Conservation (phyloP, 2,329 filamentous ascomycete species). For the Colletotrichum gloeosporioides region DNA sequence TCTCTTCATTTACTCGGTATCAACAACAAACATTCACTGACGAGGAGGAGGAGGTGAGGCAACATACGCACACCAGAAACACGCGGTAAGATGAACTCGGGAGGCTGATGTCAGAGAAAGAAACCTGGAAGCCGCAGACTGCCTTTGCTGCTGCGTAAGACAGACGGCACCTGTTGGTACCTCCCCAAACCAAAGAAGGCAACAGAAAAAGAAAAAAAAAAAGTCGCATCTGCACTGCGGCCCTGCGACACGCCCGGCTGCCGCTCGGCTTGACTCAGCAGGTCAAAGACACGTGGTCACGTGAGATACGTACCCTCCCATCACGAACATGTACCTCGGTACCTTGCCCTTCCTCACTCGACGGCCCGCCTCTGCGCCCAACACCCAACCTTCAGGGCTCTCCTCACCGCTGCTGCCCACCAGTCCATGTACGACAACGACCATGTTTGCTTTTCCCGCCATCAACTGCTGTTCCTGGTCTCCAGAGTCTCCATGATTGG, state of each 20-base stretch:
- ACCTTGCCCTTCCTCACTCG: not conserved
- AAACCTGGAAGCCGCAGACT: not conserved
- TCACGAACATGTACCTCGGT: not conserved
- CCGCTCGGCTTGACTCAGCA: constrained; percentile 20
- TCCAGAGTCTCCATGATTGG: not conserved
- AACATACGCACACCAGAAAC: not conserved
- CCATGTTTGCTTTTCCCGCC: constrained; percentile 12
- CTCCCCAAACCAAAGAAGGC: not conserved
- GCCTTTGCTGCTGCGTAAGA: not conserved
- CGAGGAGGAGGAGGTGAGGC: not conserved
- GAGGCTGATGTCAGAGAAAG: not conserved
- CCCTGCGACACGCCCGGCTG: constrained; percentile 4
- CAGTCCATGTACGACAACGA: not conserved
- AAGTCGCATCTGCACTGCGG: not conserved
- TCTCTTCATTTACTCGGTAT: not conserved
- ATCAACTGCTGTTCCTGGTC: constrained; percentile 8
- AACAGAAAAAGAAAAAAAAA: not conserved
- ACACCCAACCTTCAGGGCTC: not conserved
- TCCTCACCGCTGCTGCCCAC: not conserved
- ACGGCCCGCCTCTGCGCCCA: not conserved
- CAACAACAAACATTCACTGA: not conserved
- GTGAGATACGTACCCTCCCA: not conserved
- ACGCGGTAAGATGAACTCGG: not conserved
- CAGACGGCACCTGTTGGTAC: not conserved
- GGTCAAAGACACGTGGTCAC: constrained; percentile 22